A percentile compares a stretch with the other conserved stretches of the same genome.
These are phyloP conservation scores for Capronia americana DNA, from an alignment of 2,329 filamentous ascomycete genomes.

Conservation along the genomic window DNA sequence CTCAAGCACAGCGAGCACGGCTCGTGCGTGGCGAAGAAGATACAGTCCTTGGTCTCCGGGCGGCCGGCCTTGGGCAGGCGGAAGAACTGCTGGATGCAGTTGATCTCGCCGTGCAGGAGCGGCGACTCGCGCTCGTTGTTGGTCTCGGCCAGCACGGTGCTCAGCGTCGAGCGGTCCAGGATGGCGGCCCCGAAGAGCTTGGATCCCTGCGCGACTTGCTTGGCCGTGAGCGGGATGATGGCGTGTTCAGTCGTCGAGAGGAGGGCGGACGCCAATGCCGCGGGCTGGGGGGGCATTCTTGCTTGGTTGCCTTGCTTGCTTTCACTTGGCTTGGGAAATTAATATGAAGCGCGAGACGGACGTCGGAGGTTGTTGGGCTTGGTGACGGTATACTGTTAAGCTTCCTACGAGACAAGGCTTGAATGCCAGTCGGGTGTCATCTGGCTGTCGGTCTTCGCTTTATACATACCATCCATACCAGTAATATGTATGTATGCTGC, in stretches of 20 bases:
- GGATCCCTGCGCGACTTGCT: constrained; percentile 59
- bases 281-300: constrained; percentile 3
- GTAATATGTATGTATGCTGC: too few species aligned
- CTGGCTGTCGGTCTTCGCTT: neutral
- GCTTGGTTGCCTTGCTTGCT: neutral
- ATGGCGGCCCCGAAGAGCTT: constrained; percentile 66
- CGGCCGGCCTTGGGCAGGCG: constrained; percentile 48
- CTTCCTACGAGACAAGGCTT: neutral
- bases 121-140: constrained; percentile 64
- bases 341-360: too few species aligned
- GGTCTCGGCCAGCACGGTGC: constrained; percentile 58
- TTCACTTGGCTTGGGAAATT: neutral
- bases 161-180: constrained; percentile 52
- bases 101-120: constrained; percentile 65
- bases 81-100: constrained; percentile 67
- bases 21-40: constrained; percentile 66
- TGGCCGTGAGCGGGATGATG: constrained; percentile 60
- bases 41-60: constrained; percentile 55
- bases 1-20: constrained; percentile 65
- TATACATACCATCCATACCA: too few species aligned
- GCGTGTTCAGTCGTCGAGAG: constrained; percentile 46
- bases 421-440: neutral
- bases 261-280: constrained; percentile 29
- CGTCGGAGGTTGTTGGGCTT: neutral
- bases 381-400: neutral